Evolutionary conservation across 768 basidiomycete genomes (phyloP).

Genomic region (Pisolithus sp.): DNA sequence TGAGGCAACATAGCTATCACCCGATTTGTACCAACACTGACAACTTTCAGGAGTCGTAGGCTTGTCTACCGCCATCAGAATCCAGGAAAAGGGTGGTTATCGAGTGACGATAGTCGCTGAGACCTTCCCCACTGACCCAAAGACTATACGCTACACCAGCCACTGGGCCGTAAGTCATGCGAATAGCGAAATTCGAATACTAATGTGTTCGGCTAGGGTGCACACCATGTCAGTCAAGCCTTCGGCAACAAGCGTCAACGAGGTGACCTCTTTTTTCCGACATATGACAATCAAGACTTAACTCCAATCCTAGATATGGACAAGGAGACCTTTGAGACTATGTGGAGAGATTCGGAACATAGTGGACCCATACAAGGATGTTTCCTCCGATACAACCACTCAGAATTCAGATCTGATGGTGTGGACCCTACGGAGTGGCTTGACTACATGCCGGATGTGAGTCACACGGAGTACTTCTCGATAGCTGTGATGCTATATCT

Average conservation of each 20-base stretch:
- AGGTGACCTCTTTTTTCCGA: slow-evolving; percentile 31
- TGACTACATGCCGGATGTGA: slow-evolving; percentile 51
- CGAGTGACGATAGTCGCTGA: slow-evolving; percentile 68
- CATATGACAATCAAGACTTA: background rate
- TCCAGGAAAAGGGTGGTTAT: slow-evolving; percentile 59
- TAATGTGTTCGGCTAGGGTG: slow-evolving; percentile 47
- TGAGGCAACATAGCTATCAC: background rate
- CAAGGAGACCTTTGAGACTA: slow-evolving; percentile 62
- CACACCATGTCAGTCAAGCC: slow-evolving; percentile 65
- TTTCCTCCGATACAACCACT: slow-evolving; percentile 60
- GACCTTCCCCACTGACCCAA: slow-evolving; percentile 63
- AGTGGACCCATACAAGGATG: slow-evolving; percentile 46
- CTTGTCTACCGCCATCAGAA: slow-evolving; percentile 64
- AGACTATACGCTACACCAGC: slow-evolving; percentile 71
- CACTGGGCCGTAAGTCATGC: slow-evolving; percentile 65
- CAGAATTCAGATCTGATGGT: slow-evolving; percentile 47
- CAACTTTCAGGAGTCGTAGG: slow-evolving; percentile 63
- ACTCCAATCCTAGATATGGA: slow-evolving; percentile 46
- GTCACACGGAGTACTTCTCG: slow-evolving; percentile 10
- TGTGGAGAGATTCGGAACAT: slow-evolving; percentile 68
- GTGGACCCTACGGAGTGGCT: slow-evolving; percentile 27
- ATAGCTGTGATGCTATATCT: background rate
- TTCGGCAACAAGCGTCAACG: slow-evolving; percentile 47
- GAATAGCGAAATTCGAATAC: background rate
- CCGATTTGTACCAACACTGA: background rate